A percentile compares a stretch with the other conserved stretches of the same genome.
phyloP scores from a whole-genome alignment of 169 alveolate species.

The Eimeria necatrix region DNA sequence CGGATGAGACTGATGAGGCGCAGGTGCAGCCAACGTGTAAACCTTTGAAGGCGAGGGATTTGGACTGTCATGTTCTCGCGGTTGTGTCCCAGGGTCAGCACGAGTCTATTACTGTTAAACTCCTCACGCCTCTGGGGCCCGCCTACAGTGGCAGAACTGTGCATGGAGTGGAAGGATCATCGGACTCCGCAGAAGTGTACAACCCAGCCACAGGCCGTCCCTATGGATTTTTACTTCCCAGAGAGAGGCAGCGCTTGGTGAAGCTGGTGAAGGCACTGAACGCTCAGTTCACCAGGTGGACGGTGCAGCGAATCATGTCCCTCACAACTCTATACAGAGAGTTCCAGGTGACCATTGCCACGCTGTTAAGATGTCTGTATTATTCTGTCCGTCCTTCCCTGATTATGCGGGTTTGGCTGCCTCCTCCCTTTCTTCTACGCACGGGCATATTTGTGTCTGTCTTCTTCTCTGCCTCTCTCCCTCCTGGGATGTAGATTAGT shows the following conservation, averaged over 20 bases:
- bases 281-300: slow-evolving; percentile 69
- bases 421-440: background rate
- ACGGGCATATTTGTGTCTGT: background rate
- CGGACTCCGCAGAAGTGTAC: background rate
- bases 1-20: background rate
- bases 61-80: slow-evolving; percentile 73
- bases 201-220: slow-evolving; percentile 71
- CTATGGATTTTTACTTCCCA: slow-evolving; percentile 48
- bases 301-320: slow-evolving; percentile 76
- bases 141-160: background rate
- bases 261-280: slow-evolving; percentile 71
- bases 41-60: background rate
- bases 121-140: slow-evolving; percentile 73
- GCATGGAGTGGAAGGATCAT: background rate
- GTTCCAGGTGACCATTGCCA: slow-evolving; percentile 67
- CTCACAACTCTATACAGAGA: slow-evolving; percentile 81
- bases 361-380: background rate
- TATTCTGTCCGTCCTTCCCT: too few species aligned
- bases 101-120: slow-evolving; percentile 67
- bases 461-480: too few species aligned
- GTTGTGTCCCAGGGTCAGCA: slow-evolving; percentile 75
- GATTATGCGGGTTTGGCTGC: background rate
- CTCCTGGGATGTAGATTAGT: too few species aligned
- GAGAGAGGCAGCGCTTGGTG: slow-evolving; percentile 52
- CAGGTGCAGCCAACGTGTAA: background rate